Conservation (phyloP, 2,329 filamentous ascomycete genomes). For the Talaromyces islandicus region DNA sequence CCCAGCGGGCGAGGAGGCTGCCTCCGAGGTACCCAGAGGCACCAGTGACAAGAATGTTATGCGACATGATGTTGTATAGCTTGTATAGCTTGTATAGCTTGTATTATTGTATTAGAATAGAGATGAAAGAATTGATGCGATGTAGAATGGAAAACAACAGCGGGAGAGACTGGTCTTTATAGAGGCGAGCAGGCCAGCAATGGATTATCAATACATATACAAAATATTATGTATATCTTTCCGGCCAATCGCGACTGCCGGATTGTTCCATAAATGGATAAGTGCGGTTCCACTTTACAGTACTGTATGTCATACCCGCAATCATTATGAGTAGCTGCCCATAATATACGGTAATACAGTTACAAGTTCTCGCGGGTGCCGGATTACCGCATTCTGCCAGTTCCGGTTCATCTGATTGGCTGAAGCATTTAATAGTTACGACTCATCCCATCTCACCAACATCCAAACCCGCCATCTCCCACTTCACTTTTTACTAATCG, state of each 20-base stretch:
- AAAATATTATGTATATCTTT: background rate
- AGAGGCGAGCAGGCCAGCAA: background rate
- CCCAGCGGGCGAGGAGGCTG: slow-evolving; percentile 39
- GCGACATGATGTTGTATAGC: slow-evolving; percentile 8
- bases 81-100: background rate
- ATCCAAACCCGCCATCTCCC: background rate
- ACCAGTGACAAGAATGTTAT: slow-evolving; percentile 46
- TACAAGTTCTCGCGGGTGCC: background rate
- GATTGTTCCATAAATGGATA: background rate
- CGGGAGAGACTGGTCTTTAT: background rate
- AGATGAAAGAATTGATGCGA: background rate
- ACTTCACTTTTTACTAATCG: background rate
- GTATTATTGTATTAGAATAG: background rate
- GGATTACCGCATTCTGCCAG: background rate
- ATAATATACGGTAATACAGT: background rate
- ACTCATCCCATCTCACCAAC: background rate
- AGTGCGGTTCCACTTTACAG: background rate
- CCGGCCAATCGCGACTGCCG: background rate
- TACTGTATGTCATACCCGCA: background rate
- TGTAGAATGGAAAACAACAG: background rate
- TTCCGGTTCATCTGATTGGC: background rate
- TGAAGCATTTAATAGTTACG: no score
- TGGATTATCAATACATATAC: background rate
- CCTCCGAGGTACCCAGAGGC: slow-evolving; percentile 51
- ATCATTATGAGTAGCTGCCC: background rate